Percentiles rank a stretch among this genome's conserved stretches.
Evolutionary conservation across 73 alveolate genomes (phyloP).

Genomic region (Effrenium voratum): DNA sequence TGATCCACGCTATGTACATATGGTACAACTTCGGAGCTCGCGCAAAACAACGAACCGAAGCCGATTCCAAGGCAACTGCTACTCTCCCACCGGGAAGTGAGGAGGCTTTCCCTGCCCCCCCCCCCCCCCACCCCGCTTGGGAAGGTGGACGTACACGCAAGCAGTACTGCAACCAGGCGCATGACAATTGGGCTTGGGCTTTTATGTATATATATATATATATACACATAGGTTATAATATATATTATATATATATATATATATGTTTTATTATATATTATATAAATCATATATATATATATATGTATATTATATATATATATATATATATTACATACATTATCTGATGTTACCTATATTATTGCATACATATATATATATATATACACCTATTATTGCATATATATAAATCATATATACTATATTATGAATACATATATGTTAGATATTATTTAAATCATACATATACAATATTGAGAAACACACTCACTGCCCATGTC

Average conservation of each 20-base stretch:
- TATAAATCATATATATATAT: background rate
- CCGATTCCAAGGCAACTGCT: too few relatives aligned
- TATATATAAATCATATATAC: background rate
- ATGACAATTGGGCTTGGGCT: background rate
- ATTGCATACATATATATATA: background rate
- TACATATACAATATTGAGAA: background rate
- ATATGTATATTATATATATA: too few relatives aligned
- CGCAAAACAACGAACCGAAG: too few relatives aligned
- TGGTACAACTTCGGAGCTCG: too few relatives aligned
- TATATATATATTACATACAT: background rate
- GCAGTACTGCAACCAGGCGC: too few relatives aligned
- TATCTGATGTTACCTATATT: background rate
- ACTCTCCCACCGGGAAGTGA: too few relatives aligned
- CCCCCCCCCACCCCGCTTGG: too few relatives aligned
- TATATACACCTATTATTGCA: background rate
- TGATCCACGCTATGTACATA: too few relatives aligned
- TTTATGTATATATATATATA: background rate
- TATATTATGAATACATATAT: too few relatives aligned
- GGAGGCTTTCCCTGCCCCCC: too few relatives aligned
- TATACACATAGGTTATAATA: too few relatives aligned
- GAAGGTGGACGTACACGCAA: too few relatives aligned
- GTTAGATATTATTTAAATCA: background rate
- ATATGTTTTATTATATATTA: background rate
- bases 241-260: constrained; percentile 19
- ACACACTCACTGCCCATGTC: background rate